Percentiles rank a stretch among this genome's conserved stretches.
Evolutionary conservation across 2,329 filamentous ascomycete species (phyloP).

Genomic region (Fusarium virguliforme): DNA sequence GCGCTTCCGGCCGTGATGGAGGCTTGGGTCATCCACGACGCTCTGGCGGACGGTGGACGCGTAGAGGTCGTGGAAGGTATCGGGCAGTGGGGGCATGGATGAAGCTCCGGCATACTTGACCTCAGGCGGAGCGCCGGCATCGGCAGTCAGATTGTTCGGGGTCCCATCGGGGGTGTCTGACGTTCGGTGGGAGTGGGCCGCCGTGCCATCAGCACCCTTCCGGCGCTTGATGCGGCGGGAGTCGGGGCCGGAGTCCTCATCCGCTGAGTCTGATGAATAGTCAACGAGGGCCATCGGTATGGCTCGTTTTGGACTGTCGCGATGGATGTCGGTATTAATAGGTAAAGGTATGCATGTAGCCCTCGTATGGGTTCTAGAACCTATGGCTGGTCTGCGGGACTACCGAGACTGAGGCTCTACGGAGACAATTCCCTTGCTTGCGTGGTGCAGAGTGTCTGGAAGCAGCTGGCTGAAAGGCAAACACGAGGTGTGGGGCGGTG

Average conservation of each 20-base stretch:
- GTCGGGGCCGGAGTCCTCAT: conserved; percentile 45
- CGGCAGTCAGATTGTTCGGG: conserved; percentile 5
- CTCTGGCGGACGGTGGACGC: conserved; percentile 84
- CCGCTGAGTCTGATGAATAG: conserved; percentile 63
- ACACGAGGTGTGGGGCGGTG: conserved; percentile 6
- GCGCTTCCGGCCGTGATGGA: conserved; percentile 89
- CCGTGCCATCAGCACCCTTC: conserved; percentile 52
- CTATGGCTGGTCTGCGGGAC: background rate
- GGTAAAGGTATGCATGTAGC: conserved; percentile 12
- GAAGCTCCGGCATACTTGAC: conserved; percentile 33
- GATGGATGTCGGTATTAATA: background rate
- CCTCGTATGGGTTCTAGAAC: conserved; percentile 15
- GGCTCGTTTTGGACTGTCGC: conserved; percentile 10
- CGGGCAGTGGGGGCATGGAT: conserved; percentile 80
- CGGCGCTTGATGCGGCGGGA: conserved; percentile 56
- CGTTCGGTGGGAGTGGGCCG: conserved; percentile 36
- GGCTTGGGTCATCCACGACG: conserved; percentile 83
- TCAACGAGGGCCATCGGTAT: conserved; percentile 73
- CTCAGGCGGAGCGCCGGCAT: conserved; percentile 18
- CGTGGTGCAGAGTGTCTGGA: conserved; percentile 10
- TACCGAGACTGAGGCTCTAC: background rate
- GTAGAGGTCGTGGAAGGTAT: conserved; percentile 90
- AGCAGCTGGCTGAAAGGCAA: conserved; percentile 10
- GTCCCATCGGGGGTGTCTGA: conserved; percentile 20
- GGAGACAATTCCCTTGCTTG: conserved; percentile 25